These are phyloP conservation scores for Gynochthodes officinalis DNA, from an alignment of 257 asterid species.

Conservation along the genomic window DNA sequence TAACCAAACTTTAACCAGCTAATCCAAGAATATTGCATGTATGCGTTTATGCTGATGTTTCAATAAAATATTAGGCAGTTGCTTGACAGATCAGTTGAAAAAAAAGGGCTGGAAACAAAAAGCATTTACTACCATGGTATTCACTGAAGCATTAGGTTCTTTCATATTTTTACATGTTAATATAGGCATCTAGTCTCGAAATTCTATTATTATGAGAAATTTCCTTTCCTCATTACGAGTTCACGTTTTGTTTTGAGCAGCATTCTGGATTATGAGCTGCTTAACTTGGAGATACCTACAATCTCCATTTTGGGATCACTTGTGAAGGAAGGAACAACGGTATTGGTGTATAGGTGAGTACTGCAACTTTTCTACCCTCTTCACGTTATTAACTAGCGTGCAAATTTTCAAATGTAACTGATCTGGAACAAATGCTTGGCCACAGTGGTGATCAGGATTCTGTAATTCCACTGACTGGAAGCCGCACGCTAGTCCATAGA, in stretches of 20 bases:
- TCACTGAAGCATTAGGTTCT: too few relatives aligned
- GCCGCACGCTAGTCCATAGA: conserved; percentile 42
- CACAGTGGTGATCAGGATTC: conserved; percentile 83
- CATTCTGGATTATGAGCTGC: conserved; percentile 56
- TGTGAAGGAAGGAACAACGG: conserved; percentile 49
- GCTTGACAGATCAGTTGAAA: not conserved
- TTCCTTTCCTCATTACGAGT: not conserved
- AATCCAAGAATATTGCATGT: not conserved
- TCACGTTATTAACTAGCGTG: not conserved
- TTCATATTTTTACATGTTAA: not conserved
- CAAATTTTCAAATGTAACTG: not conserved
- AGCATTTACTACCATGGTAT: too few relatives aligned
- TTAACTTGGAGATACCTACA: conserved; percentile 59
- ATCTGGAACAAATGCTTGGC: not conserved
- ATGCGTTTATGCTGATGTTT: not conserved
- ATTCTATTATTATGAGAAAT: not conserved
- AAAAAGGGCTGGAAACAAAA: too few relatives aligned
- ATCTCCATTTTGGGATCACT: conserved; percentile 49
- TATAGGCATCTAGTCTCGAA: not conserved
- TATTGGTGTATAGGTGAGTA: conserved; percentile 65
- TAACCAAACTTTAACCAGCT: not conserved
- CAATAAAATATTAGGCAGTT: not conserved
- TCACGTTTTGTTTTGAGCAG: conserved; percentile 26
- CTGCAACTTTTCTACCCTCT: too few relatives aligned
- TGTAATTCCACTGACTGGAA: conserved; percentile 65